Conservation (phyloP, 73 alveolate genomes). For the Blepharisma japonicum region DNA sequence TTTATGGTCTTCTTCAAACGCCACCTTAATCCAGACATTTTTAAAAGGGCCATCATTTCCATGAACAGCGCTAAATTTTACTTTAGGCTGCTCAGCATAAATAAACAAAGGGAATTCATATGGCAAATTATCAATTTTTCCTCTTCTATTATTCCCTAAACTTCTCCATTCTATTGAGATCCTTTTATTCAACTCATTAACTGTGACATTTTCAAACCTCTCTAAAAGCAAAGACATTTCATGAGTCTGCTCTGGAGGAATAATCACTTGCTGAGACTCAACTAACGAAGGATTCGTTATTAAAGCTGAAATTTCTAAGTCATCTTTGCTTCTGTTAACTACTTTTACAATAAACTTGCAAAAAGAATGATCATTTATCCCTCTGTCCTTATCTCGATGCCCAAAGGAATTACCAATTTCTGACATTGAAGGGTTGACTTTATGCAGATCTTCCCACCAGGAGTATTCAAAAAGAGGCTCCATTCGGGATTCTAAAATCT, state of each 20-base stretch:
- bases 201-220: background rate
- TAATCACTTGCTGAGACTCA: background rate
- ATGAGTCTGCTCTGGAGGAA: background rate
- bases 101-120: background rate
- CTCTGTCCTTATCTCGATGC: background rate
- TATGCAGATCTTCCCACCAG: background rate
- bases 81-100: background rate
- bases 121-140: background rate
- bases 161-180: background rate
- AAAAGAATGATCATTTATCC: background rate
- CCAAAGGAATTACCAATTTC: slow-evolving; percentile 4
- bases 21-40: background rate
- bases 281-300: background rate
- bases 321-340: background rate
- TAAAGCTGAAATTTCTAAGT: background rate
- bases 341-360: background rate
- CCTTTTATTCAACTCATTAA: background rate
- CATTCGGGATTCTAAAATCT: background rate
- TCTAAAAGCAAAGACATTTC: background rate
- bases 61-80: background rate
- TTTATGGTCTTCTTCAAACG: background rate
- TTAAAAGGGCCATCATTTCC: background rate
- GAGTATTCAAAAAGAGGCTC: slow-evolving; percentile 21
- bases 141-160: slow-evolving; percentile 21
- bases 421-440: slow-evolving; percentile 26